These are phyloP conservation scores for Lasiosphaeria ovina DNA, from an alignment of 495 filamentous ascomycete species.

Conservation along the genomic window DNA sequence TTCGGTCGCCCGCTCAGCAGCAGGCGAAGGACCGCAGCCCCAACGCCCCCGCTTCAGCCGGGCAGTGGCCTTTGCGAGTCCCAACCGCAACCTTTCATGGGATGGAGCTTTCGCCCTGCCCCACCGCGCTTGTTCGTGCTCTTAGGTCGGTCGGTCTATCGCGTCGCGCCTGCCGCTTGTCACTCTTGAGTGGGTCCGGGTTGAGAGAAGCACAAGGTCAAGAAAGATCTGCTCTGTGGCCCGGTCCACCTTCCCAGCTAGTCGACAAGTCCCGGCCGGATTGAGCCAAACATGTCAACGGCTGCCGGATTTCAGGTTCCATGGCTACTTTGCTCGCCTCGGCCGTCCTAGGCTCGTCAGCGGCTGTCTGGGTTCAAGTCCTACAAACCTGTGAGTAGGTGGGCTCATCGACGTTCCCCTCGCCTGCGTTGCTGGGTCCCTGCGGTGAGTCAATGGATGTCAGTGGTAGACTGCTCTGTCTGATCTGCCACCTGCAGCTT, in stretches of 20 bases:
- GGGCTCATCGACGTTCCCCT: not conserved
- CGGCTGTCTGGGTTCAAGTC: too few relatives aligned
- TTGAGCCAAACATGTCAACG: not conserved
- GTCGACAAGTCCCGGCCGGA: not conserved
- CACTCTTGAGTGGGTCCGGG: not conserved
- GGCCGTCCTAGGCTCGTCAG: too few relatives aligned
- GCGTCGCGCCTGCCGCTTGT: constrained; percentile 2
- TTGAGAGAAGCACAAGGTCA: too few relatives aligned
- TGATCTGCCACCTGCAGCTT: constrained; percentile 14
- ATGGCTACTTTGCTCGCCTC: not conserved
- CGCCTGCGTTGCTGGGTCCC: not conserved
- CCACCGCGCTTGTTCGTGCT: constrained; percentile 12
- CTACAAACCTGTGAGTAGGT: too few relatives aligned
- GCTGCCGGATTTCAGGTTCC: not conserved
- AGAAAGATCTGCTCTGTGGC: not conserved
- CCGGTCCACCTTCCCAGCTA: not conserved
- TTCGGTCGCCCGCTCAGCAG: not conserved
- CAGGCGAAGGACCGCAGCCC: not conserved
- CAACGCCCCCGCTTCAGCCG: constrained; percentile 3
- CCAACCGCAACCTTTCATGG: too few relatives aligned
- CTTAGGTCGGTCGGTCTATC: not conserved
- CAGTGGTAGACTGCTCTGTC: not conserved
- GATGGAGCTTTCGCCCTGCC: not conserved
- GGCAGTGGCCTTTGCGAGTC: too few relatives aligned
- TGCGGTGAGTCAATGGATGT: constrained; percentile 2